Evolutionary conservation across 2,329 filamentous ascomycete species (phyloP).

Genomic region (Colletotrichum lupini): DNA sequence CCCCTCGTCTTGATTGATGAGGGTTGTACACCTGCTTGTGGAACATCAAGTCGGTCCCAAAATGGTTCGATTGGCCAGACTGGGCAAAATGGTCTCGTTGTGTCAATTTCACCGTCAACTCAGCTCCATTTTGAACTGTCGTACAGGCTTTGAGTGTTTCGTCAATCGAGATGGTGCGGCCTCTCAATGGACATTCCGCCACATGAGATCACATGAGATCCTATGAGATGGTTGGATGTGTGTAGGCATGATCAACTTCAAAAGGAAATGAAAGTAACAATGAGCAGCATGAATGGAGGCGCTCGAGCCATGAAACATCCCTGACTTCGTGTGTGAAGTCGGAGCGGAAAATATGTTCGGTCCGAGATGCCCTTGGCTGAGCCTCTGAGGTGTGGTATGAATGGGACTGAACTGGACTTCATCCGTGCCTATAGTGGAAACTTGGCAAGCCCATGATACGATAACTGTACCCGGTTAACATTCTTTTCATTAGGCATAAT

Average conservation of each 20-base stretch:
- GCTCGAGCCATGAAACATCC: background rate
- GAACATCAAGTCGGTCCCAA: constrained; percentile 3
- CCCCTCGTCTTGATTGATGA: constrained; percentile 15
- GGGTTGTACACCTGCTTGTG: constrained; percentile 10
- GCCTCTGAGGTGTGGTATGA: too few relatives aligned
- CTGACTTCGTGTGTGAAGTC: background rate
- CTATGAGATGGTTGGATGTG: background rate
- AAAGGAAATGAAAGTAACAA: background rate
- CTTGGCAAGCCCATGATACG: background rate
- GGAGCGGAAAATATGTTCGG: background rate
- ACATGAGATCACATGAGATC: background rate
- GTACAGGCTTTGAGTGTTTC: background rate
- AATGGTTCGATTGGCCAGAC: background rate
- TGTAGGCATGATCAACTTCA: background rate
- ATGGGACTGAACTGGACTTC: background rate
- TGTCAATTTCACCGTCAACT: background rate
- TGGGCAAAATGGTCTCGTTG: background rate
- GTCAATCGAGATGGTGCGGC: background rate
- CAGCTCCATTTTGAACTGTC: background rate
- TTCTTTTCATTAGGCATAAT: background rate
- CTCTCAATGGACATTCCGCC: background rate
- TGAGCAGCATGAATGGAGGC: background rate
- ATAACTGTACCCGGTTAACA: too few relatives aligned
- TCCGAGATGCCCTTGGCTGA: background rate
- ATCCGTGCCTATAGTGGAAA: background rate